These are phyloP conservation scores for Aspergillus campestris DNA, from an alignment of 495 filamentous ascomycete genomes.

Conservation along the genomic window DNA sequence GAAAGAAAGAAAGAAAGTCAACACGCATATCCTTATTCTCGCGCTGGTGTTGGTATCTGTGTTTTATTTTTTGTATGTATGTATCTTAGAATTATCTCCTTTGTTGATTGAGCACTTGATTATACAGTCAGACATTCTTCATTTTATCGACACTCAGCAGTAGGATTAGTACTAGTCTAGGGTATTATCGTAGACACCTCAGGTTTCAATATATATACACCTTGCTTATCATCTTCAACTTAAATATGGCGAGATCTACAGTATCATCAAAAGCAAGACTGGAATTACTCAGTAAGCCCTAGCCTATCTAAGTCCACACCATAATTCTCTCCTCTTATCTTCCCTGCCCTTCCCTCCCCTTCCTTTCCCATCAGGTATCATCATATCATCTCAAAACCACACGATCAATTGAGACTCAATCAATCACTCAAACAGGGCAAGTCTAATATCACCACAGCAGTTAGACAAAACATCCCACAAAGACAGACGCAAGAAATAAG, in stretches of 20 bases:
- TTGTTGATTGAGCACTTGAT: background rate
- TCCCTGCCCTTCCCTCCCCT: background rate
- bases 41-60: background rate
- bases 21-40: background rate
- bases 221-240: no score
- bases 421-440: slow-evolving; percentile 27
- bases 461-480: background rate
- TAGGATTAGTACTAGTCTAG: no score
- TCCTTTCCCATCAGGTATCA: no score
- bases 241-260: no score
- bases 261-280: no score
- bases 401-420: no score
- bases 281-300: no score
- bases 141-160: no score
- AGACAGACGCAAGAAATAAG: background rate
- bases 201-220: no score
- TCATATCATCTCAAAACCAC: background rate
- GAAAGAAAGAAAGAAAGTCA: background rate
- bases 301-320: no score
- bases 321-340: background rate
- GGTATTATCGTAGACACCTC: no score
- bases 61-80: slow-evolving; percentile 3
- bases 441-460: slow-evolving; percentile 10
- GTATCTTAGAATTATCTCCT: slow-evolving; percentile 5
- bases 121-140: no score